Base-by-base conservation (phyloP, 768 basidiomycete genomes). In the Panus rudis region DNA sequence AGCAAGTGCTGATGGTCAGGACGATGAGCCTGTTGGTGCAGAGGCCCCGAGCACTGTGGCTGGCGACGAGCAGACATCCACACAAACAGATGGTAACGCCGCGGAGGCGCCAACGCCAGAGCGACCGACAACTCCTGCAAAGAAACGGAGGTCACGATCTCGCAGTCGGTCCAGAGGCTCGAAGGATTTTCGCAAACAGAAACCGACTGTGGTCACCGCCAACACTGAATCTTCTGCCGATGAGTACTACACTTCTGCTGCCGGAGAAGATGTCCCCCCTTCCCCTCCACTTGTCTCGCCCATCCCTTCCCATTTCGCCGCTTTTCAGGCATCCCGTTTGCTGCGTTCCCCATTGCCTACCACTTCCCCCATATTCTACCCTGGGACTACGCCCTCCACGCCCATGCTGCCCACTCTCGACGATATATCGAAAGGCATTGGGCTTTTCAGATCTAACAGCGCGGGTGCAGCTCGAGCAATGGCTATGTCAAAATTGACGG, bases 371-470 rank as follows among this genome's bases (percentile, higher is more conserved):
- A 57, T 77, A 46, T 69, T 77, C 48, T 81, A 81, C 58, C 76
- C 81, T n/a, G 77, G 76, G 12, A 73, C 78, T 14, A 75, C 81
- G 4, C 76, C 81, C 2, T 69, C 81, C 6, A 81, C 79, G 3
- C 83, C 85, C 14, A 60, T 78, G 53, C 62, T 84, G 26, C 89
- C 89, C 0, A 78, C 86, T 3, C 69, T 94, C 5, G 84, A 89
- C 54, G 85, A 83, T 17, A 66, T 93, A 27, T 81, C 82, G 57
- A 77, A 71, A 54, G 57, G 49, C 47, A 58, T 54, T 28, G 83
- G 84, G 13, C 74, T 96, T 3, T 81, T 88, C 56, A 81, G 92
- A 16, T 93, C 92, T 2, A 92, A 93, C 59, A 93, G 92, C 55
- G 88, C 79, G 10, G 72, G 59, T 1, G 55, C 87, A n/a, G 86